Evolutionary conservation across 495 filamentous ascomycete genomes (phyloP), one percentile per base, ranked within the genome.

Genomic region (Podospora pseudopauciseta): DNA sequence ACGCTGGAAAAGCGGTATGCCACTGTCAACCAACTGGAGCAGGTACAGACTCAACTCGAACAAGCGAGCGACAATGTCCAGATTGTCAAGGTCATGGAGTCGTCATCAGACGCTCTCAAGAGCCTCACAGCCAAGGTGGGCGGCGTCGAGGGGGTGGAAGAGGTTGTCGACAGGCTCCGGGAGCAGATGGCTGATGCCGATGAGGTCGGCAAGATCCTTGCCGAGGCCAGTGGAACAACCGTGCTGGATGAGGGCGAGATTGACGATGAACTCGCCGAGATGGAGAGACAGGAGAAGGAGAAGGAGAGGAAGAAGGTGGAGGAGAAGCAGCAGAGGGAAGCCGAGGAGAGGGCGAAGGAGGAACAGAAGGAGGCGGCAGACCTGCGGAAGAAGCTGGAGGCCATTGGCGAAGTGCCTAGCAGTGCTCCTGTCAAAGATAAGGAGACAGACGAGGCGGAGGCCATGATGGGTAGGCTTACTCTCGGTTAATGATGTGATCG

Each of bases 131-230:
- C 85, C 28, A 83, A 92, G 72, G 85, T 92, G 11, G 95, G 96
- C 32, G 91, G 91, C 7, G 85, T 85, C 2, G 90, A 94, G 72
- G 83, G 83, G 44, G 92, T 95, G 1, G 90, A 93, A 70, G 85
- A 86, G 68, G 86, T 94, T 5, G 83, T 96, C 13, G 90, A 92
- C 65, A 80, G 83, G 20, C 77, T 97, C 70, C 83, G 88, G 20
- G 89, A 95, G 68, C 88, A 97, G 81, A 96, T 94, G 87, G 83
- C 79, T 55, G 88, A 86, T 73, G 90, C 90, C 44, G 92, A 96
- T 72, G 96, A 97, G 79, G 85, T 98, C 27, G 88, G 89, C 62
- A 85, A 81, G 69, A 88, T 92, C 58, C 87, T 97, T 67, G 87
- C 87, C 27, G 91, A 93, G 72, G 80, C 75, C 32, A 66, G 73